These are phyloP conservation scores for Paraphaeosphaeria minitans DNA, from an alignment of 2,329 filamentous ascomycete species.

Conservation along the genomic window DNA sequence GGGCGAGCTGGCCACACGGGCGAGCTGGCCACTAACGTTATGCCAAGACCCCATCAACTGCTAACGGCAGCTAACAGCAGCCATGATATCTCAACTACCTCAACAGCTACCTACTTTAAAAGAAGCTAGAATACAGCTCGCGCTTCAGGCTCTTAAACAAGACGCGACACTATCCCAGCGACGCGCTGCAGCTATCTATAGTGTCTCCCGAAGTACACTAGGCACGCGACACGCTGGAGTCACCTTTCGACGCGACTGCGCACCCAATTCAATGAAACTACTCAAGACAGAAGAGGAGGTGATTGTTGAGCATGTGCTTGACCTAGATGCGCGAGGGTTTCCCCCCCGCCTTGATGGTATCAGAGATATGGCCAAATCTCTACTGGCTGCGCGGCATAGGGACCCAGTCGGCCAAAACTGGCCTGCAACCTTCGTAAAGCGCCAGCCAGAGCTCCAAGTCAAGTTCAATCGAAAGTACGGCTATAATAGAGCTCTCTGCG, in stretches of 20 bases:
- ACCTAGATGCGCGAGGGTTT: background rate
- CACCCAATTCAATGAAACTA: conserved; percentile 13
- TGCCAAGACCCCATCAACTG: too few relatives aligned
- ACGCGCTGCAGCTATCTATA: too few relatives aligned
- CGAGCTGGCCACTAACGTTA: too few relatives aligned
- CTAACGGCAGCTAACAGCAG: too few relatives aligned
- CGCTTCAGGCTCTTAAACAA: too few relatives aligned
- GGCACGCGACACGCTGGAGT: background rate
- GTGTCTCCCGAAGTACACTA: background rate
- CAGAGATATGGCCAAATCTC: conserved; percentile 18
- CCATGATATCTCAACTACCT: conserved; percentile 1
- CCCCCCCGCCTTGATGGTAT: conserved; percentile 6
- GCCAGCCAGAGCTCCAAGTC: conserved; percentile 17
- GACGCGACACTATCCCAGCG: too few relatives aligned
- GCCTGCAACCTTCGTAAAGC: conserved; percentile 17
- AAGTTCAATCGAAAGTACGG: conserved; percentile 5
- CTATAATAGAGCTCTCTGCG: background rate
- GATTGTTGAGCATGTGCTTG: conserved; percentile 18
- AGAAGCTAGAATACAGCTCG: too few relatives aligned
- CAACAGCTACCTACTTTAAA: background rate
- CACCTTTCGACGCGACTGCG: conserved; percentile 1
- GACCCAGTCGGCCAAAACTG: conserved; percentile 16
- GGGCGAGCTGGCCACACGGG: too few relatives aligned
- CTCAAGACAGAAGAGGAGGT: conserved; percentile 14
- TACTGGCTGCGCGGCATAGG: conserved; percentile 9